Evolutionary conservation across 345 rosid genomes (phyloP), one percentile per base, ranked within the genome.

Genomic region (Camelina neglecta): DNA sequence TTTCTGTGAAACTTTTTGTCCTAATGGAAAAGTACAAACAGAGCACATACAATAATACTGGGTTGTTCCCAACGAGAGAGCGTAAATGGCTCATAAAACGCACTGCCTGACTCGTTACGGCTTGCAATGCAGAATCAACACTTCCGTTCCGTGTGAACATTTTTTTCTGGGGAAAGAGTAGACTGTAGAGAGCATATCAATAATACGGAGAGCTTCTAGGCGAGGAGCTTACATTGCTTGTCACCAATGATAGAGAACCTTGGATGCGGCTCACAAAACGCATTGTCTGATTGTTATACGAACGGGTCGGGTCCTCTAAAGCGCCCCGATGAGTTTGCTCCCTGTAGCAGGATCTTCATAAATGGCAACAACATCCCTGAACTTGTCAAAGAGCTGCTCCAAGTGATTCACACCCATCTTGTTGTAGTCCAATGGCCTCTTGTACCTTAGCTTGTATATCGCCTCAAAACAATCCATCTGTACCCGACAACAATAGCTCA

Each of bases 361-460:
- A 77, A 96, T 63, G 73, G 81, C 65, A 72, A 85, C 96, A 51
- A 96, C 83, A 71, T 93, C 96, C 2, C 62, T 73, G 73, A 89
- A 79, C 85, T 86, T 93, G 66, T 83, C 77, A 20, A 93, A 80
- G 60, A 96, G 86, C 74, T 91, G 94, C 68, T 93, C 98, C 70
- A 96, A 88, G 61, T 79, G 78, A 75, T 87, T 81, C 59, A 88
- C 88, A 3, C 95, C 94, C 26, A 87, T 71, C 44, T 77, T 85
- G 31, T 39, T 82, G 76, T 77, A 86, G 77, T 89, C 86, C 41
- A 93, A 49, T 7, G 78, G 75, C 78, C 76, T 96, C 86, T 91
- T 93, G 85, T 96, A 96, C 29, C 95, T 83, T 63, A 88, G 96
- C 65, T 87, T 83, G 71, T 96, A 96, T 71, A 93, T 81, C 11